phyloP scores from a whole-genome alignment of 2,329 filamentous ascomycete species.

The Stylonectria norvegica region DNA sequence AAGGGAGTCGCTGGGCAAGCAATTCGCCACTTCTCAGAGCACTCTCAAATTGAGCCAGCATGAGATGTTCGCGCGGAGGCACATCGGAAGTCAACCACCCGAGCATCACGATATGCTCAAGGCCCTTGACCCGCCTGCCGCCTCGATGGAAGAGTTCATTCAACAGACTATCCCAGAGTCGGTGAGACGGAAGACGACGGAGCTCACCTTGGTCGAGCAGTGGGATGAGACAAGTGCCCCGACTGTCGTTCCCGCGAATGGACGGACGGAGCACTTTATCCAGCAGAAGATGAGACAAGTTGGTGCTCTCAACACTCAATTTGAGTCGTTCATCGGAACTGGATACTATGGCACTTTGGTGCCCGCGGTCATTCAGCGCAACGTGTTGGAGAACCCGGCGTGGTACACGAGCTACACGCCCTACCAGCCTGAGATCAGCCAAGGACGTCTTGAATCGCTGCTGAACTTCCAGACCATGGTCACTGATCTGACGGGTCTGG shows the following conservation, averaged over 20 bases:
- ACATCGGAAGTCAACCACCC: conserved; percentile 74
- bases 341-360: conserved; percentile 85
- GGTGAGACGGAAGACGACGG: conserved; percentile 44
- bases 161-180: conserved; percentile 75
- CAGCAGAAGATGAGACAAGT: conserved; percentile 58
- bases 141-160: conserved; percentile 77
- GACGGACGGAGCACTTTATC: conserved; percentile 28
- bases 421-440: conserved; percentile 96
- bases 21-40: conserved; percentile 20
- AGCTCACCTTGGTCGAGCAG: conserved; percentile 27
- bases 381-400: conserved; percentile 85
- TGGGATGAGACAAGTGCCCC: conserved; percentile 25
- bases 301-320: conserved; percentile 34
- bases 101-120: conserved; percentile 75
- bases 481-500: conserved; percentile 78
- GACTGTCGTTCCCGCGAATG: conserved; percentile 19
- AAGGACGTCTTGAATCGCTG: conserved; percentile 85
- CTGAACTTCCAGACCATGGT: conserved; percentile 96
- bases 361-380: conserved; percentile 87
- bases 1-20: conserved; percentile 10
- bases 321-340: conserved; percentile 73
- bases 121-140: conserved; percentile 69
- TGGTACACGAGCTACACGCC: conserved; percentile 99
- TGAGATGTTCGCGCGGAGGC: conserved; percentile 66
- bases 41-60: conserved; percentile 20